A percentile compares a stretch with the other conserved stretches of the same genome.
These are phyloP conservation scores for Triangularia setosa DNA, from an alignment of 2,329 filamentous ascomycete species.

Conservation along the genomic window DNA sequence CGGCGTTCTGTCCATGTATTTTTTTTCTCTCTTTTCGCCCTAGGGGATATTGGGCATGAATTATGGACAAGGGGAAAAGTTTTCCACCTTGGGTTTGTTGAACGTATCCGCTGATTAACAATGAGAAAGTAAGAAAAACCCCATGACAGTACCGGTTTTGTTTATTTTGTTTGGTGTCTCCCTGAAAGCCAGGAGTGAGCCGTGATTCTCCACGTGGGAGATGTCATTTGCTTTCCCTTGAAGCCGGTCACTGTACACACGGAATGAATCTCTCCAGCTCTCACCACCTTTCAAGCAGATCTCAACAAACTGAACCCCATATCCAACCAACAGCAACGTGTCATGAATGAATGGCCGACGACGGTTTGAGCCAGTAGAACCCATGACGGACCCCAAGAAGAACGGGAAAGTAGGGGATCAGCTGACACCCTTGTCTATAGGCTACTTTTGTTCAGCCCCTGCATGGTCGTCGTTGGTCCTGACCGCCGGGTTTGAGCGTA, in stretches of 20 bases:
- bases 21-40: background rate
- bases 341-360: background rate
- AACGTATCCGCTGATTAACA: background rate
- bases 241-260: background rate
- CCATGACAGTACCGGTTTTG: too few species aligned
- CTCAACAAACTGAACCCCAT: background rate
- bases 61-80: too few species aligned
- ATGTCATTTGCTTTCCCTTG: background rate
- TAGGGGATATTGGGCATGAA: background rate
- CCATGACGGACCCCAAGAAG: background rate
- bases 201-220: background rate
- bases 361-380: too few species aligned
- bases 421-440: background rate
- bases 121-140: background rate
- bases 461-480: background rate
- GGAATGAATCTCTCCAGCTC: too few species aligned
- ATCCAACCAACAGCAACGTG: background rate
- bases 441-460: background rate
- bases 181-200: too few species aligned
- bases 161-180: too few species aligned
- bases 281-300: background rate
- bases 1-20: too few species aligned
- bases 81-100: too few species aligned
- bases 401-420: background rate
- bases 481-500: background rate